Base-by-base conservation (phyloP, 2,329 filamentous ascomycete genomes). In the Arthrobotrys pseudoclavata region DNA sequence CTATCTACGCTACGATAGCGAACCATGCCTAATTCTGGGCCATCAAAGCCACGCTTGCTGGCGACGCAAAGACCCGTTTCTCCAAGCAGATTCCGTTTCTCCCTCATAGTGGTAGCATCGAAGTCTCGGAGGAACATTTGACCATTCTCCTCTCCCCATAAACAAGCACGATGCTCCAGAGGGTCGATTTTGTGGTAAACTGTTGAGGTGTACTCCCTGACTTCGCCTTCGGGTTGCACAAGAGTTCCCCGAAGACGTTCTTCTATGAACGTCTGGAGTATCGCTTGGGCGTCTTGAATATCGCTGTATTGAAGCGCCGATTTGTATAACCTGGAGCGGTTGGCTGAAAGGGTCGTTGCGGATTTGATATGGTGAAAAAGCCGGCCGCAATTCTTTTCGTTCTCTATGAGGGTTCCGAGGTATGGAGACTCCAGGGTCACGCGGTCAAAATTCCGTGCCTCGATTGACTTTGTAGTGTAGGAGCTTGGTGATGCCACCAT, bases 391-490 rank as follows among this genome's bases (percentile, higher is more conserved):
- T 53, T 31, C 47, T 62, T 63, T 22, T 53, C 55, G 45, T 48
- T 70, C n/a, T 61, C 22, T 24, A n/a, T 2, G 9, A 60, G 55
- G n/a, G 34, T 4, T 20, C 48, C 15, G 47, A 45, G 6, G 34
- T 45, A 55, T 47, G 37, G 31, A n/a, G 45, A 37, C 12, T 40
- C 20, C 29, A 61, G 20, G n/a, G 24, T 9, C 2, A 3, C 18
- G 13, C 22, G 24, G 20, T 57, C 12, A 4, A 22, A 2, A 13
- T 42, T 42, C 37, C 31, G 45, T 15, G 22, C 20, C n/a, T 47
- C 6, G 15, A 69, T 47, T 12, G 66, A 34, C 24, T 62, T 69
- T 9, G 66, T 62, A n/a, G 66, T 69, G 26, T 69, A 69, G 47
- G 40, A 61, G 3, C 6, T 18, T 18, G 66, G 40, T 9, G 66